A percentile compares a stretch with the other conserved stretches of the same genome.
phyloP scores from a whole-genome alignment of 208 protist genomes.

The Trichomonas tenax region DNA sequence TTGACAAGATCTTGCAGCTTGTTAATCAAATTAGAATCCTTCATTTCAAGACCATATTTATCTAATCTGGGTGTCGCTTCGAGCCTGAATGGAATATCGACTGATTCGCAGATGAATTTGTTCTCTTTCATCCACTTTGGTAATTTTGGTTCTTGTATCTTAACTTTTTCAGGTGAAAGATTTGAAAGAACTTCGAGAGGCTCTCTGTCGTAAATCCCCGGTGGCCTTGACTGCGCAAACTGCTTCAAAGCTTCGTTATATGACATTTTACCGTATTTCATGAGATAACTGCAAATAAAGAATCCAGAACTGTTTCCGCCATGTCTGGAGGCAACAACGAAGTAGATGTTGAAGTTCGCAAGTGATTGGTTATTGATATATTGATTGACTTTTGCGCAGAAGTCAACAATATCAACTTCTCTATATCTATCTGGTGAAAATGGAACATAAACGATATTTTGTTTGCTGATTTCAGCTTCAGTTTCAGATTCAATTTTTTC shows the following conservation, averaged over 20 bases:
- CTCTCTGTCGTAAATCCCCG: neutral
- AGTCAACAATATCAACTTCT: neutral
- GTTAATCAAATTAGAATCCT: neutral
- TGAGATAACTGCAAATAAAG: neutral
- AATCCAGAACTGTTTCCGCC: neutral
- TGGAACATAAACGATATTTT: neutral
- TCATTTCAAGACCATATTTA: neutral
- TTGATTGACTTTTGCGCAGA: neutral
- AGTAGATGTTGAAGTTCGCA: neutral
- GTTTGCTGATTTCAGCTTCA: neutral
- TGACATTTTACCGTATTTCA: neutral
- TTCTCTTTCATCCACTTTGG: neutral
- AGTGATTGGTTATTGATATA: neutral
- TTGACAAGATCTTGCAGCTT: neutral
- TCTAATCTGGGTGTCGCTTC: neutral
- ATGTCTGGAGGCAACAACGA: neutral
- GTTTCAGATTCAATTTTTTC: neutral
- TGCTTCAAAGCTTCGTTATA: neutral
- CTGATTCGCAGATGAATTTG: neutral
- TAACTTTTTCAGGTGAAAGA: neutral
- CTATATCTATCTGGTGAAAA: neutral
- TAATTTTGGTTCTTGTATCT: neutral
- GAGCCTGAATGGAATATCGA: neutral
- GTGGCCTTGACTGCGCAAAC: neutral
- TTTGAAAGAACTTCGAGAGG: neutral